Base-by-base conservation (phyloP, 768 basidiomycete genomes). In the Cyathus striatus region DNA sequence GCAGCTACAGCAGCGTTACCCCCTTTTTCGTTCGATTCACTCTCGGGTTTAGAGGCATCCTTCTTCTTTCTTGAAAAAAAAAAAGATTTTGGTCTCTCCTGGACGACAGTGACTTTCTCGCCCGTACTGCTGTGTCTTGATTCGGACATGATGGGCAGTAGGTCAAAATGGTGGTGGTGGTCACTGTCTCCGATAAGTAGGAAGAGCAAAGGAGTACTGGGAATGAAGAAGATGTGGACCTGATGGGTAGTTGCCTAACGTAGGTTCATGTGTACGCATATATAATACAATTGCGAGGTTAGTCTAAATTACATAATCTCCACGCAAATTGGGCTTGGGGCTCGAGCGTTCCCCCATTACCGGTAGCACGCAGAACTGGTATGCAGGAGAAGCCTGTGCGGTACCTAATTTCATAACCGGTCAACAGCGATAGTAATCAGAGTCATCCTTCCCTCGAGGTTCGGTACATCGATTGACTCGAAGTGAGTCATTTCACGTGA, bases 21-120 rank as follows among this genome's bases (percentile, higher is more conserved):
- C 27, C 52, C 43, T 14, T 56, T 48, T 46, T 58, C 55, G 26
- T 62, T 56, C 14, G 58, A 52, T 17, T 50, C 41, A 37, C 42
- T 25, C n/a, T 47, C 45, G 22, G 47, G 40, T 21, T 55, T n/a
- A n/a, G n/a, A n/a, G n/a, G n/a, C n/a, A n/a, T n/a, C 4, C 30
- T 32, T 44, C 46, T 65, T 67, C 45, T 63, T 67, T 49, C 64
- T 60, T 18, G 61, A 54, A 52, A 75, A 75, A 51, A 73, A 69
- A 14, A 65, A 55, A 37, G 14, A 18, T 34, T 64, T 70, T 6
- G 59, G 52, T 42, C 61, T 26, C 21, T 64, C 57, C 38, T 54
- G 55, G 43, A 63, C 52, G 39, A 68, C 50, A 32, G 64, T 61
- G 23, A 53, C 55, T 64, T 77, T 77, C 56, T 76, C 75, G 52